Evolutionary conservation across 768 basidiomycete species (phyloP).

Genomic region (Pisolithus microcarpus): DNA sequence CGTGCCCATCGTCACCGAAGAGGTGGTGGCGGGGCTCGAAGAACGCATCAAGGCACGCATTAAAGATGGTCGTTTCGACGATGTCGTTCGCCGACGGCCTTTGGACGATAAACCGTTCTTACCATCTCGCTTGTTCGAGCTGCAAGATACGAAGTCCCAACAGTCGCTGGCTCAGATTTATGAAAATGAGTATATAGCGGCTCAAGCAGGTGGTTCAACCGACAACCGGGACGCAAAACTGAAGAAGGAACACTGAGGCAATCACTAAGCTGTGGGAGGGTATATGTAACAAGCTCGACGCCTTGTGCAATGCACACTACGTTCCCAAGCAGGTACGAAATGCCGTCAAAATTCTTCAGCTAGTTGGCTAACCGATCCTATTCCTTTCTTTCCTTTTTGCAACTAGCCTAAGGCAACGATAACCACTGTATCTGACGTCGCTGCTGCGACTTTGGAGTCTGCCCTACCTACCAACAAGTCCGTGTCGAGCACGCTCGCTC

Average conservation of each 20-base stretch:
- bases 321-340: conserved; percentile 81
- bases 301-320: conserved; percentile 91
- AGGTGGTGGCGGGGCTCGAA: conserved; percentile 73
- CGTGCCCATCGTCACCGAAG: conserved; percentile 86
- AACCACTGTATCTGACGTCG: conserved; percentile 72
- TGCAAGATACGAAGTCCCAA: conserved; percentile 81
- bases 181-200: conserved; percentile 81
- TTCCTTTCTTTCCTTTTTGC: neutral
- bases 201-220: conserved; percentile 42
- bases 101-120: conserved; percentile 84
- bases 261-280: conserved; percentile 78
- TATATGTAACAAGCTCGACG: conserved; percentile 84
- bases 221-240: conserved; percentile 89
- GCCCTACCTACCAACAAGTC: conserved; percentile 82
- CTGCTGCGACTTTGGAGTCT: conserved; percentile 80
- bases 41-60: conserved; percentile 88
- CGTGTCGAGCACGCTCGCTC: conserved; percentile 75
- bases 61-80: conserved; percentile 79
- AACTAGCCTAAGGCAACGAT: conserved; percentile 82
- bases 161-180: conserved; percentile 94
- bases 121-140: conserved; percentile 81
- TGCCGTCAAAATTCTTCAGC: neutral
- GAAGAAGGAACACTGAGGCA: conserved; percentile 80
- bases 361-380: neutral
- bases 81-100: conserved; percentile 78